phyloP scores from a whole-genome alignment of 495 filamentous ascomycete genomes.

The Annulohypoxylon bovei region DNA sequence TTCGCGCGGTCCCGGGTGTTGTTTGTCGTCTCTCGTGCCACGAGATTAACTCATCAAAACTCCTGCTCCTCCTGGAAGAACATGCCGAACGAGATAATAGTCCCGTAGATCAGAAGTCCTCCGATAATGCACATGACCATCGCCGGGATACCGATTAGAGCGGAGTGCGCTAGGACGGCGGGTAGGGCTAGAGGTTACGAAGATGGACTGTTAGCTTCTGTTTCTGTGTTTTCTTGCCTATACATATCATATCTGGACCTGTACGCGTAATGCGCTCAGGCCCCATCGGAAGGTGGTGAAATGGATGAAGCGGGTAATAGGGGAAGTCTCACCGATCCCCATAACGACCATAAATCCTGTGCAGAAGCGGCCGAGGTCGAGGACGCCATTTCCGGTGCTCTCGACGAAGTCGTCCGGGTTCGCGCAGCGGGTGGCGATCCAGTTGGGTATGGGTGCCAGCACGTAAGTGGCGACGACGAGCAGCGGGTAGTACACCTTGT shows the following conservation, averaged over 20 bases:
- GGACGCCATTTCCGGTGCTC: constrained; percentile 76
- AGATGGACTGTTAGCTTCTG: neutral
- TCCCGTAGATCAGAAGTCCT: constrained; percentile 94
- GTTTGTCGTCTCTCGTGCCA: neutral
- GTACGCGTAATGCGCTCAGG: constrained; percentile 16
- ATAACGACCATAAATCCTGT: constrained; percentile 98
- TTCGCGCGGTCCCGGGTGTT: neutral
- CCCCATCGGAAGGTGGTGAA: neutral
- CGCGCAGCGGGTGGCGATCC: constrained; percentile 85
- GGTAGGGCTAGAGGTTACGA: constrained; percentile 74
- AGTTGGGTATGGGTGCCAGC: constrained; percentile 93
- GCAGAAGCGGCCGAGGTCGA: constrained; percentile 93
- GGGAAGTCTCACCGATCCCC: constrained; percentile 82
- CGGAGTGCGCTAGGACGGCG: constrained; percentile 85
- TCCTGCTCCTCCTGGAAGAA: constrained; percentile 98
- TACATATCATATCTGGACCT: neutral
- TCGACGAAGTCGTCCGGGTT: constrained; percentile 98
- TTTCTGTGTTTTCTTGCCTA: neutral
- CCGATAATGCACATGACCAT: constrained; percentile 96
- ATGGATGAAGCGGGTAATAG: neutral
- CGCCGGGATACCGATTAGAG: constrained; percentile 79
- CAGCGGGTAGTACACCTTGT: constrained; percentile 89
- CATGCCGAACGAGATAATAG: constrained; percentile 96
- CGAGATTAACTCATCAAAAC: constrained; percentile 55
- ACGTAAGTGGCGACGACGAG: constrained; percentile 96